These are phyloP conservation scores for Colletotrichum siamense DNA, from an alignment of 2,329 filamentous ascomycete species.

Conservation along the genomic window DNA sequence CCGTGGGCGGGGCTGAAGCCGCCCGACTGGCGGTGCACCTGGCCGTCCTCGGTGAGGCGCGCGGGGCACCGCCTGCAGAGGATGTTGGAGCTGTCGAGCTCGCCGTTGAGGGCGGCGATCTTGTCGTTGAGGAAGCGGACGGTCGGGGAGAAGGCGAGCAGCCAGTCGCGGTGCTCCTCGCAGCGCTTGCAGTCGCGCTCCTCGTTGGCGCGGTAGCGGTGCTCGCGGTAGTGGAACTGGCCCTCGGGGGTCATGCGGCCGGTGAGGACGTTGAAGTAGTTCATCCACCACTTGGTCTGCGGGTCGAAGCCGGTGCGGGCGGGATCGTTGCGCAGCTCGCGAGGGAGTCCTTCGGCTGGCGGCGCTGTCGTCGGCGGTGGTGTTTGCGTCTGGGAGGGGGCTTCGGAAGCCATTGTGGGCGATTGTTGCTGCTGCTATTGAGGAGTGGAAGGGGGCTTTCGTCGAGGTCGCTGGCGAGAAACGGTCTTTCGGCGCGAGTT, in stretches of 20 bases:
- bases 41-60: slow-evolving; percentile 59
- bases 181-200: slow-evolving; percentile 79
- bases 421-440: not conserved
- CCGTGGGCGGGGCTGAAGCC: slow-evolving; percentile 89
- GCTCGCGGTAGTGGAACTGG: slow-evolving; percentile 77
- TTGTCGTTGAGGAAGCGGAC: slow-evolving; percentile 88
- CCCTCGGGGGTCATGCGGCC: slow-evolving; percentile 74
- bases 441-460: not conserved
- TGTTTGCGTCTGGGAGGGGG: slow-evolving; percentile 6
- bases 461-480: not conserved
- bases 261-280: slow-evolving; percentile 83
- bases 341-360: slow-evolving; percentile 21
- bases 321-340: slow-evolving; percentile 61
- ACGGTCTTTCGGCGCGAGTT: not conserved
- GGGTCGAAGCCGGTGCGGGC: slow-evolving; percentile 69
- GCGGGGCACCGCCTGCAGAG: slow-evolving; percentile 80
- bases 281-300: slow-evolving; percentile 72
- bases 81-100: slow-evolving; percentile 77
- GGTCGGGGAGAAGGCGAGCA: slow-evolving; percentile 83
- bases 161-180: slow-evolving; percentile 82
- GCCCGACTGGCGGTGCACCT: slow-evolving; percentile 71
- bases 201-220: slow-evolving; percentile 78
- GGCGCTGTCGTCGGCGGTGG: slow-evolving; percentile 2
- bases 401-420: not conserved
- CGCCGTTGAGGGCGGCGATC: slow-evolving; percentile 78